A percentile compares a stretch with the other conserved stretches of the same genome.
Evolutionary conservation across 2,329 filamentous ascomycete genomes (phyloP).

Genomic region (Pyrenochaeta sp.): DNA sequence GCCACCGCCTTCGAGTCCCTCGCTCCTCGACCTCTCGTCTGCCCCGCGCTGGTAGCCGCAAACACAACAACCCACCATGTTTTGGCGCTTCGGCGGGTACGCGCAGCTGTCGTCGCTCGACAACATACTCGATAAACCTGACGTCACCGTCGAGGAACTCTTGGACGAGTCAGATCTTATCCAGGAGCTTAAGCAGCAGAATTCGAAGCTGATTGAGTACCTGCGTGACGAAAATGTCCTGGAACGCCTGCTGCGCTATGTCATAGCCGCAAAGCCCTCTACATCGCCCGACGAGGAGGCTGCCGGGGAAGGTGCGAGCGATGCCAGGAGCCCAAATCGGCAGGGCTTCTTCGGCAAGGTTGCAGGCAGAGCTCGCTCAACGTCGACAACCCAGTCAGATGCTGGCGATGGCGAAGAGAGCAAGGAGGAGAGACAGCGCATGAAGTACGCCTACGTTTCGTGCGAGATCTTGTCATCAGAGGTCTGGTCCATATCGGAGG

Average conservation of each 20-base stretch:
- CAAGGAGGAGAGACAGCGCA: conserved; percentile 86
- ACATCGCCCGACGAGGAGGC: conserved; percentile 43
- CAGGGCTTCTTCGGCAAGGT: conserved; percentile 59
- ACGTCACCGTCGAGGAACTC: conserved; percentile 94
- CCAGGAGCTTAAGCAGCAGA: conserved; percentile 97
- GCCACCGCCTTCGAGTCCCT: conserved; percentile 38
- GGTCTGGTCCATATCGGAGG: conserved; percentile 95
- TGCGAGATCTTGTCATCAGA: conserved; percentile 95
- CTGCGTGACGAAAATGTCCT: conserved; percentile 87
- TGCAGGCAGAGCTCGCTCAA: conserved; percentile 53
- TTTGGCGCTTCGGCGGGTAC: conserved; percentile 99
- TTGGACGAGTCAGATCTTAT: conserved; percentile 96
- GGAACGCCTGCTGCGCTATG: conserved; percentile 87
- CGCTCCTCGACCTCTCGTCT: conserved; percentile 30
- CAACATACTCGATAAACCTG: conserved; percentile 92
- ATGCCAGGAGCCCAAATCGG: conserved; percentile 39
- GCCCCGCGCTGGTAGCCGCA: conserved; percentile 39
- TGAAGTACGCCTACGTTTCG: conserved; percentile 92
- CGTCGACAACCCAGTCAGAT: conserved; percentile 53
- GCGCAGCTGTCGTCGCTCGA: conserved; percentile 97
- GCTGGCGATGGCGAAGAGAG: conserved; percentile 63
- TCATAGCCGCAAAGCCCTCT: conserved; percentile 76
- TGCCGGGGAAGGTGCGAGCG: conserved; percentile 57
- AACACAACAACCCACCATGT: conserved; percentile 74
- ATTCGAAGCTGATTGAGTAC: conserved; percentile 96